Evolutionary conservation across 768 basidiomycete species (phyloP).

Genomic region (Xerocomellus amylosporus): DNA sequence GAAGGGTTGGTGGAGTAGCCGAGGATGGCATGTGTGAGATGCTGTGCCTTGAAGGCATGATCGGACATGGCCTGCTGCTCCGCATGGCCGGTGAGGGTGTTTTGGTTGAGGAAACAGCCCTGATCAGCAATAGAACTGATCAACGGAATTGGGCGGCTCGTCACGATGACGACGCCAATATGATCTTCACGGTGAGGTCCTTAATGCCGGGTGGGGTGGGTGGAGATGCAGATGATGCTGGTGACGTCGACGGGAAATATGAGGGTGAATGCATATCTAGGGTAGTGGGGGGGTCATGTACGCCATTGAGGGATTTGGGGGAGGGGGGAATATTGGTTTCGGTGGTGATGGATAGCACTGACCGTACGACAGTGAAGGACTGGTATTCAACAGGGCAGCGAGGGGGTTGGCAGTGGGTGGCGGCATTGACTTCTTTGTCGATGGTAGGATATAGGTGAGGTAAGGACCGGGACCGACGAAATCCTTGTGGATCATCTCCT

Average conservation of each 20-base stretch:
- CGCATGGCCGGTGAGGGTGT: constrained; percentile 94
- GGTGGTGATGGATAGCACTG: constrained; percentile 17
- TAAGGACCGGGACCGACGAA: constrained; percentile 56
- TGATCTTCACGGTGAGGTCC: constrained; percentile 48
- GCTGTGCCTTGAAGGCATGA: constrained; percentile 87
- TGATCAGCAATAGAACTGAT: no score
- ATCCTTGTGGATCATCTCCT: constrained; percentile 56
- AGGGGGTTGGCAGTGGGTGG: no score
- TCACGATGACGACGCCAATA: constrained; percentile 35
- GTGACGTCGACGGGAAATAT: constrained; percentile 33
- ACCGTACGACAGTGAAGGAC: constrained; percentile 29
- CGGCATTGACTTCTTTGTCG: constrained; percentile 46
- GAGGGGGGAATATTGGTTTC: neutral
- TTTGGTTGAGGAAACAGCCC: constrained; percentile 88
- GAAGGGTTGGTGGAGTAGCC: constrained; percentile 97
- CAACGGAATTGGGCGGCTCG: no score
- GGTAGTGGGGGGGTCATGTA: no score
- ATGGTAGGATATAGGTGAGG: constrained; percentile 58
- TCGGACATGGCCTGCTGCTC: constrained; percentile 97
- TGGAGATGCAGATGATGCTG: constrained; percentile 60
- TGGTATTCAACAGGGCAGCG: constrained; percentile 29
- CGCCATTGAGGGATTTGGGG: neutral
- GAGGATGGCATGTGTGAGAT: constrained; percentile 90
- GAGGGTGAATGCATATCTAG: no score
- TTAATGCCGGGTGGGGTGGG: constrained; percentile 54